Evolutionary conservation across 2,329 filamentous ascomycete species (phyloP).

Genomic region (Trichoderma sp.): DNA sequence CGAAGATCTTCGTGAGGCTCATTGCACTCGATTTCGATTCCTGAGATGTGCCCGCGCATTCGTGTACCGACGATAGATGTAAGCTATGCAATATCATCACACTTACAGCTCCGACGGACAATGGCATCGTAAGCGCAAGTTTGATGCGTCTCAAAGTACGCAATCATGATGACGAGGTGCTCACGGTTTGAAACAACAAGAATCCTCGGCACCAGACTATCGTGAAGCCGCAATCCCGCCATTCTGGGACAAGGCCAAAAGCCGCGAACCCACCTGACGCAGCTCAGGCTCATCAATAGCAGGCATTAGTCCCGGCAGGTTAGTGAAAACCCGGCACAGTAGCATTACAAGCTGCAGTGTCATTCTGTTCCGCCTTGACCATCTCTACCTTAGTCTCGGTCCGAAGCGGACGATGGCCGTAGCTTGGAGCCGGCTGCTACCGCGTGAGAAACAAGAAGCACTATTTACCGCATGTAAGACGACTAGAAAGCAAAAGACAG

Average conservation of each 20-base stretch:
- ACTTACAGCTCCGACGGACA: too few relatives aligned
- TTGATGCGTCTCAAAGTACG: not conserved
- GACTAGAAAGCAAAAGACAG: not conserved
- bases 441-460: too few relatives aligned
- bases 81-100: not conserved
- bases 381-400: too few relatives aligned
- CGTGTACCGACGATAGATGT: not conserved
- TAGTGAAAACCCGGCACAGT: too few relatives aligned
- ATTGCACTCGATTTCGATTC: not conserved
- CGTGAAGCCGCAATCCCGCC: conserved; percentile 1
- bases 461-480: too few relatives aligned
- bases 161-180: not conserved
- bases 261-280: not conserved
- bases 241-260: not conserved
- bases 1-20: not conserved
- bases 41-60: not conserved
- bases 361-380: too few relatives aligned
- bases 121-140: not conserved
- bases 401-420: too few relatives aligned
- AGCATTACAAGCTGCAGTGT: too few relatives aligned
- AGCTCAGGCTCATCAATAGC: not conserved
- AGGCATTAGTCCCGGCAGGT: too few relatives aligned
- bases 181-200: not conserved
- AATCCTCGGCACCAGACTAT: not conserved
- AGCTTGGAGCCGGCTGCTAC: too few relatives aligned